phyloP scores from a whole-genome alignment of 192 early-diverging fungal species.

The Gamsiella multidivaricata region DNA sequence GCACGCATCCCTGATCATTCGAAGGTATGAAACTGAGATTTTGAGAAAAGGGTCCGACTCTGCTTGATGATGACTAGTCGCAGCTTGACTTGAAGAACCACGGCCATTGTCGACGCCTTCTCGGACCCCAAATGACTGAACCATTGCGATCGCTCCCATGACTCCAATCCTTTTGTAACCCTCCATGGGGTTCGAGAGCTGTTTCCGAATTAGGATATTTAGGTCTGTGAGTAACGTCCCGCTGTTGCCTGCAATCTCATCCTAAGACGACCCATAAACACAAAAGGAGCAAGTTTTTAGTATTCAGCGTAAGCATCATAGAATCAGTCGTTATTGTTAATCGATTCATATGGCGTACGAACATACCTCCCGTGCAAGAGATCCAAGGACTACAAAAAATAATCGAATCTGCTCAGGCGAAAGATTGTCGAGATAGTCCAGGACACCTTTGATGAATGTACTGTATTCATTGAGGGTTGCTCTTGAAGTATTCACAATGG shows the following conservation, averaged over 20 bases:
- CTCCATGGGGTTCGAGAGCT: slow-evolving; percentile 73
- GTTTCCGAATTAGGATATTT: slow-evolving; percentile 79
- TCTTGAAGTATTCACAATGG: slow-evolving; percentile 63
- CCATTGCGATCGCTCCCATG: slow-evolving; percentile 72
- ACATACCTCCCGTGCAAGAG: slow-evolving; percentile 65
- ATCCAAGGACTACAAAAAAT: slow-evolving; percentile 75
- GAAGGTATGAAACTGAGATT: slow-evolving; percentile 66
- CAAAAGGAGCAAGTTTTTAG: background rate
- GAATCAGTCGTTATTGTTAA: background rate
- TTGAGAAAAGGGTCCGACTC: slow-evolving; percentile 55
- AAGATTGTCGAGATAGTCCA: slow-evolving; percentile 80
- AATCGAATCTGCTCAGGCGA: slow-evolving; percentile 70
- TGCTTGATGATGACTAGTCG: slow-evolving; percentile 23
- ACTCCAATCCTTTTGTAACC: slow-evolving; percentile 79
- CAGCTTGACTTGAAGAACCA: slow-evolving; percentile 53
- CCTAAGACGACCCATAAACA: slow-evolving; percentile 19
- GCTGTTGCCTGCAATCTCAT: slow-evolving; percentile 35
- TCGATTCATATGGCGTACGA: background rate
- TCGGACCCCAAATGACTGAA: slow-evolving; percentile 67
- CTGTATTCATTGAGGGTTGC: slow-evolving; percentile 67
- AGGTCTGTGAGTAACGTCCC: slow-evolving; percentile 75
- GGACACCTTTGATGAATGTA: slow-evolving; percentile 75
- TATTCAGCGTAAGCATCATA: background rate
- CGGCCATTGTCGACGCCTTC: slow-evolving; percentile 11
- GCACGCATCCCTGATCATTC: slow-evolving; percentile 62